Conservation (phyloP, 1,284 basidiomycete species). For the Anthracocystis panici-leucophaei region DNA sequence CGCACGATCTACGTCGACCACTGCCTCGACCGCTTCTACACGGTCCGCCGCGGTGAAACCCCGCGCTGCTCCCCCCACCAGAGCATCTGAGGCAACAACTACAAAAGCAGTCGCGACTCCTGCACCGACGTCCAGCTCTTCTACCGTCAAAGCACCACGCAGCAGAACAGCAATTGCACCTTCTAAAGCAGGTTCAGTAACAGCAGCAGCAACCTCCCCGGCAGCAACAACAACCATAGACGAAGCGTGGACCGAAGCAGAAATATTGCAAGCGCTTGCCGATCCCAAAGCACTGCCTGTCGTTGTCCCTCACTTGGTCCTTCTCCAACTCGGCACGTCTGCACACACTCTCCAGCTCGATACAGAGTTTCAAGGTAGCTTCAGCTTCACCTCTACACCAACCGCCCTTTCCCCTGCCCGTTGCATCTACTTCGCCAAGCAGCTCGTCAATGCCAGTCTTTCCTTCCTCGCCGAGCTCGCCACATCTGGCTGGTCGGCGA, state of each 20-base stretch:
- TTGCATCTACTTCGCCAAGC: constrained; percentile 50
- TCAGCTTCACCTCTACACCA: constrained; percentile 6
- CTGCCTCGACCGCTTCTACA: constrained; percentile 15
- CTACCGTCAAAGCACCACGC: constrained; percentile 7
- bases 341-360: constrained; percentile 25
- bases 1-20: constrained; percentile 12
- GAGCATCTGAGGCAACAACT: background rate
- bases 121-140: background rate
- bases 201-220: background rate
- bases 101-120: background rate
- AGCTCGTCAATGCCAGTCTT: constrained; percentile 53
- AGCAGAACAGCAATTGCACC: constrained; percentile 5
- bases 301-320: constrained; percentile 18
- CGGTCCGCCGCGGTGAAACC: constrained; percentile 3
- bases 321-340: constrained; percentile 30
- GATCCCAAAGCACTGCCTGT: constrained; percentile 9
- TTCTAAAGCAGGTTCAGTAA: background rate
- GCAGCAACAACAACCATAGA: background rate
- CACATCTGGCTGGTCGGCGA: constrained; percentile 31
- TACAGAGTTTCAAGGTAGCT: constrained; percentile 5
- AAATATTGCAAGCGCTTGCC: constrained; percentile 26
- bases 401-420: constrained; percentile 21
- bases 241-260: constrained; percentile 27
- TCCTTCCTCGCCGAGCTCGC: constrained; percentile 20
- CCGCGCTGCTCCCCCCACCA: background rate